These are phyloP conservation scores for Phialemonium atrogriseum DNA, from an alignment of 2,329 filamentous ascomycete genomes.

Conservation along the genomic window DNA sequence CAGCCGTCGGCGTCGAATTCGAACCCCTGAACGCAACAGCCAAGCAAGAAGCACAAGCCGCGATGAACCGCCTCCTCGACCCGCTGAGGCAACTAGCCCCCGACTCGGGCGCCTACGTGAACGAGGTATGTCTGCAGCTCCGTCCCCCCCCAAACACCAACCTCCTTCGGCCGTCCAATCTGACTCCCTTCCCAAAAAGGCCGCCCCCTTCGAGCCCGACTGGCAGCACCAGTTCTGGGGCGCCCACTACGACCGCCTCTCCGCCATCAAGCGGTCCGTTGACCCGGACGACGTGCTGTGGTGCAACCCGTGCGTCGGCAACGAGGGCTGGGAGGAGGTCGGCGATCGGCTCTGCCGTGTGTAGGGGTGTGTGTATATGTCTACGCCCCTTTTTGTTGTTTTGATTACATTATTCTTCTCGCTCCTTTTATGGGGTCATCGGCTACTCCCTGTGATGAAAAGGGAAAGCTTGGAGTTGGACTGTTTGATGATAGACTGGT, in stretches of 20 bases:
- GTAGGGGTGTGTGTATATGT: background rate
- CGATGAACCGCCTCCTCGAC: constrained; percentile 5
- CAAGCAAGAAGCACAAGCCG: constrained; percentile 5
- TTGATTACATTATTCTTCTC: too few species aligned
- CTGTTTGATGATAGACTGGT: too few species aligned
- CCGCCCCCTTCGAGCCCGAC: constrained; percentile 10
- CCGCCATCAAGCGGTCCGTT: constrained; percentile 24
- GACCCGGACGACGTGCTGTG: constrained; percentile 31
- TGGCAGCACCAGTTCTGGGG: constrained; percentile 19
- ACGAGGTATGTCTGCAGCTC: constrained; percentile 19
- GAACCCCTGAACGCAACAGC: constrained; percentile 9
- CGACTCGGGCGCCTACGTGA: constrained; percentile 15
- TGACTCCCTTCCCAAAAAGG: background rate
- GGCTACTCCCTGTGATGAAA: too few species aligned
- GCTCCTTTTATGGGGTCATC: too few species aligned
- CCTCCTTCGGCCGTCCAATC: background rate
- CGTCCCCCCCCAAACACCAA: too few species aligned
- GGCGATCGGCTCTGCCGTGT: constrained; percentile 10
- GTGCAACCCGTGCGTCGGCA: constrained; percentile 28
- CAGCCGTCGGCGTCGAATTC: constrained; percentile 9
- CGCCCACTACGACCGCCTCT: constrained; percentile 24
- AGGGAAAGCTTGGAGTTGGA: too few species aligned
- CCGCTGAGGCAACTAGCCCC: constrained; percentile 19
- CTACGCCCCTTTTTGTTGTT: too few species aligned
- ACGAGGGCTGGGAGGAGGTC: constrained; percentile 18